Conservation (phyloP, 768 basidiomycete species). For the Peribolospora baueri region DNA sequence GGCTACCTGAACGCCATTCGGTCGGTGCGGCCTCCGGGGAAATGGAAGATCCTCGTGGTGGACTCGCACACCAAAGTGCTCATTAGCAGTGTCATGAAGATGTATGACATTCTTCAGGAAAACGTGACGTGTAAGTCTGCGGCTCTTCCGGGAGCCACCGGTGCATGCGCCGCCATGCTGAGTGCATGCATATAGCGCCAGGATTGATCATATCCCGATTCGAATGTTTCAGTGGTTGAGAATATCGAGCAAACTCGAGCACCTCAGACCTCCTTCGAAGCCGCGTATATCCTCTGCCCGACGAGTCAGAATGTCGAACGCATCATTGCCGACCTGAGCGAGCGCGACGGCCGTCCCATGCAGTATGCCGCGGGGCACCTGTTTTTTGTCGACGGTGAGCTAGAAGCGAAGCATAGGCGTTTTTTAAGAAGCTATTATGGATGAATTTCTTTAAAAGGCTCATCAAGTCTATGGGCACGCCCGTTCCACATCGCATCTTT, state of each 20-base stretch:
- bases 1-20: slow-evolving; percentile 71
- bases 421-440: background rate
- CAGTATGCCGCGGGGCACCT: slow-evolving; percentile 65
- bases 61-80: slow-evolving; percentile 75
- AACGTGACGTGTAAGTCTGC: slow-evolving; percentile 76
- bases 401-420: background rate
- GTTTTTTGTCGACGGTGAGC: slow-evolving; percentile 75
- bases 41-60: slow-evolving; percentile 96
- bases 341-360: slow-evolving; percentile 19
- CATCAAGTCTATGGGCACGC: background rate
- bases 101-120: slow-evolving; percentile 82
- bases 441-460: background rate
- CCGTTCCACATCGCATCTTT: background rate
- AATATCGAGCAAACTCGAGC: slow-evolving; percentile 59
- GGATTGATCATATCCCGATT: background rate
- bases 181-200: background rate
- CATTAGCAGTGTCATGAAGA: slow-evolving; percentile 61
- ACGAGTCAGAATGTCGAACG: slow-evolving; percentile 82
- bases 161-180: background rate
- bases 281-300: slow-evolving; percentile 80
- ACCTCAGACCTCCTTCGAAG: slow-evolving; percentile 64
- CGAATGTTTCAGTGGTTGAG: slow-evolving; percentile 48
- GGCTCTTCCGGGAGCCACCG: background rate
- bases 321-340: slow-evolving; percentile 58
- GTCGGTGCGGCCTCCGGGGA: slow-evolving; percentile 56